Evolutionary conservation across 2,329 filamentous ascomycete genomes (phyloP).

Genomic region (Venturia aucupariae): DNA sequence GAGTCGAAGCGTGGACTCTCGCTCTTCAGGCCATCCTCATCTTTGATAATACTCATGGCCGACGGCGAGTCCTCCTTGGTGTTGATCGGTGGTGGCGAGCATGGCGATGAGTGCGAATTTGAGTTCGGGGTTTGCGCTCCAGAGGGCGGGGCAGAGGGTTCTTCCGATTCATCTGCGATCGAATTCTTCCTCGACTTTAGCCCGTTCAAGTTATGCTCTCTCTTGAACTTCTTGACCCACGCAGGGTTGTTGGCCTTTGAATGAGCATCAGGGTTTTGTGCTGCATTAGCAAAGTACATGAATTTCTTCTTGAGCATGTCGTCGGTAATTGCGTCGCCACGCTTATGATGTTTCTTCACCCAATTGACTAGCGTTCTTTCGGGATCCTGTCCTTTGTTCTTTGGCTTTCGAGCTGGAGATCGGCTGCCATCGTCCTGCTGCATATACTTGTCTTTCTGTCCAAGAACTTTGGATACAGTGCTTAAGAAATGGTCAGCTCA

Average conservation of each 20-base stretch:
- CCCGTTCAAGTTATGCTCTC: constrained; percentile 60
- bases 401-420: constrained; percentile 72
- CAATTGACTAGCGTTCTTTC: constrained; percentile 84
- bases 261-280: constrained; percentile 61
- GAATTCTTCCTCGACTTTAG: constrained; percentile 46
- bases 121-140: constrained; percentile 54
- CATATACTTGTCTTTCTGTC: constrained; percentile 90
- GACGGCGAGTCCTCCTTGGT: constrained; percentile 52
- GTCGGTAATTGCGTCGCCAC: constrained; percentile 65
- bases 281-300: constrained; percentile 66
- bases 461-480: constrained; percentile 95
- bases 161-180: constrained; percentile 30
- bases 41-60: constrained; percentile 54
- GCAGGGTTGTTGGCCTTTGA: constrained; percentile 60
- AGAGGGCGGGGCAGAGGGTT: constrained; percentile 28
- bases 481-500: constrained; percentile 39
- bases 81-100: constrained; percentile 45
- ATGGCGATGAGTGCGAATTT: constrained; percentile 59
- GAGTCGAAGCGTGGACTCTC: constrained; percentile 49
- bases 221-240: constrained; percentile 95
- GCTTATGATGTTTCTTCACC: constrained; percentile 70
- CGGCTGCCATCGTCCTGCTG: constrained; percentile 68
- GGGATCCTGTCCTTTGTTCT: constrained; percentile 82
- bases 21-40: constrained; percentile 58
- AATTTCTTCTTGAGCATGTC: constrained; percentile 80